phyloP scores from a whole-genome alignment of 345 rosid species.

The Citrus maxima region DNA sequence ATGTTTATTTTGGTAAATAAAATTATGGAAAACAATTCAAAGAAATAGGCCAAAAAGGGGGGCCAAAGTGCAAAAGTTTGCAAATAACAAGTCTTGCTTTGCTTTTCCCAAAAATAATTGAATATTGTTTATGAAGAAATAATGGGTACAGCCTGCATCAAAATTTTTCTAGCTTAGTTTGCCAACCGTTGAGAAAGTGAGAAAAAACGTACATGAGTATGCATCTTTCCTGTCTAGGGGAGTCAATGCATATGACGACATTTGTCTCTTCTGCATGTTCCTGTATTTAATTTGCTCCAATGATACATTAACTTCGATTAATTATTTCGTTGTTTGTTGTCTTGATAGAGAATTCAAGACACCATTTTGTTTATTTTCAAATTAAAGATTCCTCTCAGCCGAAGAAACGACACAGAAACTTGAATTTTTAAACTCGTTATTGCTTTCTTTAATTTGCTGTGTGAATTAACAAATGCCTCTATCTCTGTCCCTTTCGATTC shows the following conservation, averaged over 20 bases:
- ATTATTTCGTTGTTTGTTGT: constrained; percentile 3
- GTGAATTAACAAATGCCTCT: not conserved
- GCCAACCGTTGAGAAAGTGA: constrained; percentile 45
- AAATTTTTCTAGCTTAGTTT: constrained; percentile 30
- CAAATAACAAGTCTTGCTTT: not conserved
- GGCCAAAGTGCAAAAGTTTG: not conserved
- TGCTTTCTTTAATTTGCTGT: not conserved
- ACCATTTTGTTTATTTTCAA: not conserved
- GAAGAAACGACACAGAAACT: constrained; percentile 6
- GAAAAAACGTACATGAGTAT: not conserved
- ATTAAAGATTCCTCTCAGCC: constrained; percentile 16
- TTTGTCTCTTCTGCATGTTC: constrained; percentile 13
- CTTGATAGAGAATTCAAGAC: constrained; percentile 11
- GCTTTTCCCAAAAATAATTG: not conserved
- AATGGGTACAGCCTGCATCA: constrained; percentile 15
- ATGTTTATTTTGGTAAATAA: not conserved
- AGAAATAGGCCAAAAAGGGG: not conserved
- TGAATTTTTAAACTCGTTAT: not conserved
- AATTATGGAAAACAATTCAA: not conserved
- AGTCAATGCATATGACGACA: constrained; percentile 36
- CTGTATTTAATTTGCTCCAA: constrained; percentile 12
- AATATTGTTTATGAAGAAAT: not conserved
- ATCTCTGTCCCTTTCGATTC: constrained; percentile 1
- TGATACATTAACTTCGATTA: constrained; percentile 9
- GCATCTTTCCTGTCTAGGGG: constrained; percentile 13